Evolutionary conservation across 164 flowering plant genomes (phyloP).

Genomic region (Macadamia tetraphylla): DNA sequence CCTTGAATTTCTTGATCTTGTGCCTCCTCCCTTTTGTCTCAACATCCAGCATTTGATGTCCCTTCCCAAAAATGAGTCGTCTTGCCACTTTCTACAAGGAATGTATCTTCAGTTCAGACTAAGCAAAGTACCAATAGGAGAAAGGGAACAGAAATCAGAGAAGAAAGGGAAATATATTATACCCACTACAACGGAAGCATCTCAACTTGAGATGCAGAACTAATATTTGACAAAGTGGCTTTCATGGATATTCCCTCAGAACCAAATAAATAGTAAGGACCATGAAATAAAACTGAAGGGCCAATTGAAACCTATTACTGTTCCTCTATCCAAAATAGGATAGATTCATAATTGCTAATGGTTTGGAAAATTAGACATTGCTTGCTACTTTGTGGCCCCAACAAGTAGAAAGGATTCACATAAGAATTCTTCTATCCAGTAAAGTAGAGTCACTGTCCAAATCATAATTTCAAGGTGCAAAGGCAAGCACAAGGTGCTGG

Average conservation of each 20-base stretch:
- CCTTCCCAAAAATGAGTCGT: constrained; percentile 51
- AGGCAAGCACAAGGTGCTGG: no score
- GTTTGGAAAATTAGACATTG: no score
- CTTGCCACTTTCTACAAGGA: constrained; percentile 63
- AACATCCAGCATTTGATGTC: constrained; percentile 21
- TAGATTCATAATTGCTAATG: no score
- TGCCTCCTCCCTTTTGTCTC: constrained; percentile 39
- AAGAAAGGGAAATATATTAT: neutral
- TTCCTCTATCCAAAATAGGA: no score
- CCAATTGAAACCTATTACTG: neutral
- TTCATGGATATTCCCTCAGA: neutral
- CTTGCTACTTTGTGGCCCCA: no score
- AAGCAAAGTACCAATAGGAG: neutral
- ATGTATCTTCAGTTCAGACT: constrained; percentile 8
- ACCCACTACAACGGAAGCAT: neutral
- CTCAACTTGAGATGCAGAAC: neutral
- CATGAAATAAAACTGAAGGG: neutral
- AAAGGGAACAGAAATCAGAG: neutral
- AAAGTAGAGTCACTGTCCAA: no score
- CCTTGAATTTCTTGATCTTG: constrained; percentile 79
- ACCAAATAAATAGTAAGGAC: neutral
- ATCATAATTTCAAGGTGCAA: no score
- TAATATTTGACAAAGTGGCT: neutral
- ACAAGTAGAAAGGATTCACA: no score
- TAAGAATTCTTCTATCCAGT: no score